These are phyloP conservation scores for Erysimum cheiranthoides DNA, from an alignment of 345 rosid species.

Conservation along the genomic window DNA sequence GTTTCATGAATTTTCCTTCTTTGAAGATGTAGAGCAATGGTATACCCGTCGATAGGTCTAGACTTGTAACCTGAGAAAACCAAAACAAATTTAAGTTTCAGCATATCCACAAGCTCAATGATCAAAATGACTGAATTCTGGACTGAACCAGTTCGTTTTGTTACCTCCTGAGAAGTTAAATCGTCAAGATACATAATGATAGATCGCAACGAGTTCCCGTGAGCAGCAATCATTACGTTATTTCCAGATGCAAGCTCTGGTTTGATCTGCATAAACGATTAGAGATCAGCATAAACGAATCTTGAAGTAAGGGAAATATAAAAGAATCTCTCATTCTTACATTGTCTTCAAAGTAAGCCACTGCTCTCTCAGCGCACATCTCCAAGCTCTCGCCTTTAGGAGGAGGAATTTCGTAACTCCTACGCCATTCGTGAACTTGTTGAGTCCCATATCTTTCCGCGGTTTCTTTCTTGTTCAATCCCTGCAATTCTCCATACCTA, in stretches of 20 bases:
- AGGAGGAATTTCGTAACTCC: slow-evolving; percentile 95
- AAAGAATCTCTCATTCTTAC: slow-evolving; percentile 35
- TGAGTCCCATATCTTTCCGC: slow-evolving; percentile 93
- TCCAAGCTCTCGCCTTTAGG: slow-evolving; percentile 98
- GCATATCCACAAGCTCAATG: neutral
- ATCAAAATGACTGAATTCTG: neutral
- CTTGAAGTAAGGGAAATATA: neutral
- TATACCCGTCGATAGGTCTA: slow-evolving; percentile 90
- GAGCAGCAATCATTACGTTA: slow-evolving; percentile 94
- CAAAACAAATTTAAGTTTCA: neutral
- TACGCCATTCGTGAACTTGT: slow-evolving; percentile 95
- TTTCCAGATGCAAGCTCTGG: slow-evolving; percentile 87
- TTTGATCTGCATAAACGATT: slow-evolving; percentile 63
- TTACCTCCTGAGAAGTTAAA: slow-evolving; percentile 88
- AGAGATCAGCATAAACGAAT: neutral
- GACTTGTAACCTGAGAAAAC: slow-evolving; percentile 59
- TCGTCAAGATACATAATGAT: slow-evolving; percentile 97
- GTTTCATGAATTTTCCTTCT: slow-evolving; percentile 83
- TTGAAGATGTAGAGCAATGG: slow-evolving; percentile 95
- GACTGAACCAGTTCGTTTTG: neutral
- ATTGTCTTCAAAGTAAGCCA: slow-evolving; percentile 48
- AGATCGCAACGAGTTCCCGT: slow-evolving; percentile 93
- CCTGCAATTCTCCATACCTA: slow-evolving; percentile 98
- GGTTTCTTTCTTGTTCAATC: slow-evolving; percentile 95
- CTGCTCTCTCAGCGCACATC: slow-evolving; percentile 99